Evolutionary conservation across 2,329 filamentous ascomycete species (phyloP).

Genomic region (Pseudogymnoascus verrucosus): DNA sequence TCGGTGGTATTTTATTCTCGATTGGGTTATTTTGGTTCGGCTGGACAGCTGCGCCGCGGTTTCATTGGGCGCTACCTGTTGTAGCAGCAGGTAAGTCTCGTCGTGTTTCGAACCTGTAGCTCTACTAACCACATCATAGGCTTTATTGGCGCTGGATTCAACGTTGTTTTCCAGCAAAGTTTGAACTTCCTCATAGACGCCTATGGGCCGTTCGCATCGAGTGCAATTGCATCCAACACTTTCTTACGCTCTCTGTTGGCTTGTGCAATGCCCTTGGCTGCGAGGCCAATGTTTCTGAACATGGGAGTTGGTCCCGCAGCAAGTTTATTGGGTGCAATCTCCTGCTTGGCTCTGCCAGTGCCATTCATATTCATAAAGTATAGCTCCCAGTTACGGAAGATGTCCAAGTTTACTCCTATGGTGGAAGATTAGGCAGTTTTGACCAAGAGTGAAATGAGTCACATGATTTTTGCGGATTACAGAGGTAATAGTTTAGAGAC

Average conservation of each 20-base stretch:
- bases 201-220: conserved; percentile 40
- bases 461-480: too few species aligned
- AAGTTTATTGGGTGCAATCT: too few species aligned
- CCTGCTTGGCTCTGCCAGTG: too few species aligned
- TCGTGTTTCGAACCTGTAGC: conserved; percentile 24
- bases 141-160: conserved; percentile 26
- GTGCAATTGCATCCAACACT: conserved; percentile 37
- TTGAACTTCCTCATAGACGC: conserved; percentile 32
- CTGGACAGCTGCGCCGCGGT: conserved; percentile 21
- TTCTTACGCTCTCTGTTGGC: conserved; percentile 38
- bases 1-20: conserved; percentile 25
- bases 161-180: conserved; percentile 26
- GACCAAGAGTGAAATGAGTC: too few species aligned
- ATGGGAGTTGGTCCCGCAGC: too few species aligned
- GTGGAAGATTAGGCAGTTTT: too few species aligned
- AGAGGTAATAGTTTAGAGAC: too few species aligned
- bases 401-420: too few species aligned
- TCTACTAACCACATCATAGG: conserved; percentile 25
- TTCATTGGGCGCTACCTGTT: conserved; percentile 21
- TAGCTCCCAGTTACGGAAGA: too few species aligned
- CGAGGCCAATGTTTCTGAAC: conserved; percentile 16
- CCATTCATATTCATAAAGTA: too few species aligned
- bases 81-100: conserved; percentile 23
- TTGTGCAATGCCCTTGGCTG: conserved; percentile 37
- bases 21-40: conserved; percentile 26